Conservation (phyloP, 176 grass and related monocot species). For the Rhynchospora breviuscula region DNA sequence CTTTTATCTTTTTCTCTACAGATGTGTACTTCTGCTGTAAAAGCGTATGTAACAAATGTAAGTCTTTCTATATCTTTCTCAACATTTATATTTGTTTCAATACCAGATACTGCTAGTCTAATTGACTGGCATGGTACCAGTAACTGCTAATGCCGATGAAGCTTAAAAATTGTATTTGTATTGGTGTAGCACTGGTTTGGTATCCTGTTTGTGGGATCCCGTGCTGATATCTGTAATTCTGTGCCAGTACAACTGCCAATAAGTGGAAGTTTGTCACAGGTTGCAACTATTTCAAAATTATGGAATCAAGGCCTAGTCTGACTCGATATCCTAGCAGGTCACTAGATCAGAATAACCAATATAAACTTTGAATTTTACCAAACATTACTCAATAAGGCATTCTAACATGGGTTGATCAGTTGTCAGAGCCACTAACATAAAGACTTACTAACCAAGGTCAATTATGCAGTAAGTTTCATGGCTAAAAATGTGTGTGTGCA, state of each 20-base stretch:
- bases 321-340: neutral
- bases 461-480: neutral
- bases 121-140: neutral
- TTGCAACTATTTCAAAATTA: neutral
- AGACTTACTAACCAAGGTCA: neutral
- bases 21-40: conserved; percentile 85
- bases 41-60: conserved; percentile 86
- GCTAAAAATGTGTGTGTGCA: neutral
- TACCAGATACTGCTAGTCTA: neutral
- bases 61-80: conserved; percentile 21
- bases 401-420: neutral
- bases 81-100: neutral
- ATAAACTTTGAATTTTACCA: neutral
- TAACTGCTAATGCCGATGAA: neutral
- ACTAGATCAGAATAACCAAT: neutral
- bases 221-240: neutral
- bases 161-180: neutral
- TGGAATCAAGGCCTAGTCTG: neutral
- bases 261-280: neutral
- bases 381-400: neutral
- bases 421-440: neutral
- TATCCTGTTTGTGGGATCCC: neutral
- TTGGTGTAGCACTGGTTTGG: neutral
- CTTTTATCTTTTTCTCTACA: conserved; percentile 30
- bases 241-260: neutral